These are phyloP conservation scores for Fonsecaea erecta DNA, from an alignment of 2,329 filamentous ascomycete genomes.

Conservation along the genomic window DNA sequence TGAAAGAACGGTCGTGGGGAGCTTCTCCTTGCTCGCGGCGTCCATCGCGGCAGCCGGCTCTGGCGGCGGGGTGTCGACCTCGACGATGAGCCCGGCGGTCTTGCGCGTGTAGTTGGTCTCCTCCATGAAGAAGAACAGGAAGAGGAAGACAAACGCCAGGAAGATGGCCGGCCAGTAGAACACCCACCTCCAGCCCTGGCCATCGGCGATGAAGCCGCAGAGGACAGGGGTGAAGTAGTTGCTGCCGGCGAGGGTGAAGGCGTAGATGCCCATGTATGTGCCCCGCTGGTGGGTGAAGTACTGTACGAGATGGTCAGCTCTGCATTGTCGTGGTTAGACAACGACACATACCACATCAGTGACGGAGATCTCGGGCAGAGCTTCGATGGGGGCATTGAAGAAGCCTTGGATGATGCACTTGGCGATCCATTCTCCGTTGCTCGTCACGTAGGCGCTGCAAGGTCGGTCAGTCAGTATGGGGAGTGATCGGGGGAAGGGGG, in stretches of 20 bases:
- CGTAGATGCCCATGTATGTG: constrained; percentile 35
- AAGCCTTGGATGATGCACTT: constrained; percentile 55
- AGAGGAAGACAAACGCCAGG: constrained; percentile 26
- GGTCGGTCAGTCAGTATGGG: not conserved
- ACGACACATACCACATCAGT: constrained; percentile 48
- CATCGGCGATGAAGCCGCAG: constrained; percentile 36
- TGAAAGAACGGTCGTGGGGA: constrained; percentile 3
- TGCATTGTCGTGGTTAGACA: not conserved
- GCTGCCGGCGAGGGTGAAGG: constrained; percentile 31
- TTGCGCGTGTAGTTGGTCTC: constrained; percentile 34
- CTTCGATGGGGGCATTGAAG: constrained; percentile 55
- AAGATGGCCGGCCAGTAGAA: constrained; percentile 36
- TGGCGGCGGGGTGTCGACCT: constrained; percentile 17
- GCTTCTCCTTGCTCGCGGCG: constrained; percentile 21
- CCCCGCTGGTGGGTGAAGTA: constrained; percentile 41
- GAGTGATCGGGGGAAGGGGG: constrained; percentile 36
- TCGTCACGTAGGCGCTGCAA: constrained; percentile 48
- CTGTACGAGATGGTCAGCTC: constrained; percentile 27
- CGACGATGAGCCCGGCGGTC: constrained; percentile 20
- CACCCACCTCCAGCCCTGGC: constrained; percentile 38
- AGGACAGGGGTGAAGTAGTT: constrained; percentile 46
- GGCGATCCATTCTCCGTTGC: constrained; percentile 56
- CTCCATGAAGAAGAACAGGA: constrained; percentile 36
- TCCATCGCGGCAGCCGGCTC: constrained; percentile 2
- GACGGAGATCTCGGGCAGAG: constrained; percentile 53